These are phyloP conservation scores for Fagopyrum esculentum DNA, from an alignment of 148 eudicot genomes.

Conservation along the genomic window DNA sequence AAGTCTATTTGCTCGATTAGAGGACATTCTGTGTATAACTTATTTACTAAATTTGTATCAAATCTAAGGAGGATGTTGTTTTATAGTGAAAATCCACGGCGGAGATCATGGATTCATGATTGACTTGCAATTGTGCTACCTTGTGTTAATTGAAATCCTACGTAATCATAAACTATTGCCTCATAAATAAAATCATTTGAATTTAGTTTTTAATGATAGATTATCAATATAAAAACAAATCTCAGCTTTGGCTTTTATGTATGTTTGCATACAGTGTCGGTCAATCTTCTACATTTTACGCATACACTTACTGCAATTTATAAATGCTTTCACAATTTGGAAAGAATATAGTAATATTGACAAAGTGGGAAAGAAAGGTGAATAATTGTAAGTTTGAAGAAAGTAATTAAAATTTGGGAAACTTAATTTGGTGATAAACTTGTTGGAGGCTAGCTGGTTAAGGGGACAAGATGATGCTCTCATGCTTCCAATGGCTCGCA, in stretches of 20 bases:
- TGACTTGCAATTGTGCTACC: neutral
- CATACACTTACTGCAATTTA: too few relatives aligned
- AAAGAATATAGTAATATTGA: neutral
- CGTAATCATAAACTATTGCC: neutral
- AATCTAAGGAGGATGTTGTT: too few relatives aligned
- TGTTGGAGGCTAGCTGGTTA: neutral
- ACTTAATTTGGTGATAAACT: neutral
- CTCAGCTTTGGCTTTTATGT: neutral
- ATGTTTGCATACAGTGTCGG: neutral
- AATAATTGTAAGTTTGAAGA: neutral
- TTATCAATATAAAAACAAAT: too few relatives aligned
- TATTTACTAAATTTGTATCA: too few relatives aligned
- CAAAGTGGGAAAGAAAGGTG: neutral
- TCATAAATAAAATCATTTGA: too few relatives aligned
- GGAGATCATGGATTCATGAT: slow-evolving; percentile 1
- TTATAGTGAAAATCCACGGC: slow-evolving; percentile 5
- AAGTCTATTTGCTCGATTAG: too few relatives aligned
- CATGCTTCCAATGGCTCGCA: slow-evolving; percentile 9
- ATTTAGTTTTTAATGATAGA: too few relatives aligned
- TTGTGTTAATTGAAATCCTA: neutral
- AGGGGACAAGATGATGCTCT: slow-evolving; percentile 5
- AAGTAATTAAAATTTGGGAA: too few relatives aligned
- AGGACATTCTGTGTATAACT: too few relatives aligned
- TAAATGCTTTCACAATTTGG: too few relatives aligned
- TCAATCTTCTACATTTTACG: neutral